A percentile compares a stretch with the other conserved stretches of the same genome.
Conservation (phyloP, 305 asterid species). For the Solanum hybrid region DNA sequence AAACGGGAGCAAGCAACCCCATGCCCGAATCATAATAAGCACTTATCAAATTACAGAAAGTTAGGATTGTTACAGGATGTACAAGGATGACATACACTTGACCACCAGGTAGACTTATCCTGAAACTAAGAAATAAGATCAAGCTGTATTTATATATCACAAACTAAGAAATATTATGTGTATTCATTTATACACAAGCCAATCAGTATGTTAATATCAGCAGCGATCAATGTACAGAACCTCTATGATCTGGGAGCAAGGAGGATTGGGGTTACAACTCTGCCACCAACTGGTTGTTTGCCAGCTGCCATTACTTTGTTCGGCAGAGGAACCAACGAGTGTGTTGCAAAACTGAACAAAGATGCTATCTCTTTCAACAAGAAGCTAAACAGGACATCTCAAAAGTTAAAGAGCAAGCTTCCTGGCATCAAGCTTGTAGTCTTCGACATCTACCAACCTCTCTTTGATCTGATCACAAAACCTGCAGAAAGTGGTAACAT, state of each 20-base stretch:
- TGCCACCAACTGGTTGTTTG: conserved; percentile 82
- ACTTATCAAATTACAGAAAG: not conserved
- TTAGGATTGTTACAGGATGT: not conserved
- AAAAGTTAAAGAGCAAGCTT: conserved; percentile 31
- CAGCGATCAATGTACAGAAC: conserved; percentile 26
- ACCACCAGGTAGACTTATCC: not conserved
- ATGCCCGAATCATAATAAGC: not conserved
- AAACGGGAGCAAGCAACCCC: not conserved
- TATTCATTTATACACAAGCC: not conserved
- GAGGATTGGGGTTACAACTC: conserved; percentile 75
- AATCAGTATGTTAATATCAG: not conserved
- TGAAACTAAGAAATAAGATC: not conserved
- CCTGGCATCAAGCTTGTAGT: conserved; percentile 69
- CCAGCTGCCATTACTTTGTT: conserved; percentile 78
- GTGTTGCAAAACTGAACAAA: conserved; percentile 54
- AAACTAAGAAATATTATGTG: not conserved
- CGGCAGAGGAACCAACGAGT: conserved; percentile 46
- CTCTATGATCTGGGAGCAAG: conserved; percentile 62
- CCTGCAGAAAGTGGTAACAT: conserved; percentile 49
- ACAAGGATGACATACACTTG: not conserved
- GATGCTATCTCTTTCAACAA: conserved; percentile 63
- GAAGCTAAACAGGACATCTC: conserved; percentile 51
- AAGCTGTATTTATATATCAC: not conserved
- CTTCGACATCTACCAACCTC: conserved; percentile 67
- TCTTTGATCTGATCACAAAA: conserved; percentile 39